These are phyloP conservation scores for Scedosporium minutisporum DNA, from an alignment of 2,329 filamentous ascomycete species.

Conservation along the genomic window DNA sequence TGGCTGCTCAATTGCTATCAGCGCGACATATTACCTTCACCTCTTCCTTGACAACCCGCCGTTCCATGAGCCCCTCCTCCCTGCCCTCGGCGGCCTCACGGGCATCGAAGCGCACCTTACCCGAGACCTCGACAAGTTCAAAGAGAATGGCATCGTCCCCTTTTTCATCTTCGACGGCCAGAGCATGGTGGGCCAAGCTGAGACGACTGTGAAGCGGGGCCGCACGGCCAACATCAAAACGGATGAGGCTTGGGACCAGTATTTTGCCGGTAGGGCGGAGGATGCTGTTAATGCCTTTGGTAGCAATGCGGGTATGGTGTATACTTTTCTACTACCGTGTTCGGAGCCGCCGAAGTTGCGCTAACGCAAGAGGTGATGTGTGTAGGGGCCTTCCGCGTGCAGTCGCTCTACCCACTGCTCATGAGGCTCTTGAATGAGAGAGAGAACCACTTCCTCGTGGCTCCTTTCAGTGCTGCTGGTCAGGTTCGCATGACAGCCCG, in stretches of 20 bases:
- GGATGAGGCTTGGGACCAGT: slow-evolving; percentile 75
- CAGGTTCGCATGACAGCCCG: slow-evolving; percentile 47
- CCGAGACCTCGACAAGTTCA: slow-evolving; percentile 64
- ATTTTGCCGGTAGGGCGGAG: slow-evolving; percentile 69
- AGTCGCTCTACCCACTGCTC: slow-evolving; percentile 67
- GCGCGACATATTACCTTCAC: slow-evolving; percentile 82
- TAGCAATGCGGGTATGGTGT: slow-evolving; percentile 53
- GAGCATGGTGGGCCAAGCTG: slow-evolving; percentile 66
- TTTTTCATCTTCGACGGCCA: slow-evolving; percentile 91
- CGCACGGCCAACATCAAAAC: slow-evolving; percentile 60
- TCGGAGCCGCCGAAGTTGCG: not conserved
- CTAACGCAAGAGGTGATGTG: not conserved
- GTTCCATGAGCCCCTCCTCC: slow-evolving; percentile 76
- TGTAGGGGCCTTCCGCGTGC: slow-evolving; percentile 59
- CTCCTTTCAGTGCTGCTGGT: slow-evolving; percentile 79
- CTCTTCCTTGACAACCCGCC: slow-evolving; percentile 61
- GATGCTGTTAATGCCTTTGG: slow-evolving; percentile 82
- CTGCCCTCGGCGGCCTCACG: slow-evolving; percentile 81
- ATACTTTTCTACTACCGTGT: slow-evolving; percentile 5
- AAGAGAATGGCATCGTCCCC: slow-evolving; percentile 59
- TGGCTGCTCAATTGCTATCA: slow-evolving; percentile 69
- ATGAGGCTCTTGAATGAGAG: slow-evolving; percentile 63
- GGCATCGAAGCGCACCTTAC: slow-evolving; percentile 68
- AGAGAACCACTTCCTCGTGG: slow-evolving; percentile 66
- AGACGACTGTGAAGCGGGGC: slow-evolving; percentile 54